Evolutionary conservation across 1,284 basidiomycete species (phyloP), one percentile per base, ranked within the genome.

Genomic region (Melampsora larici-populina): DNA sequence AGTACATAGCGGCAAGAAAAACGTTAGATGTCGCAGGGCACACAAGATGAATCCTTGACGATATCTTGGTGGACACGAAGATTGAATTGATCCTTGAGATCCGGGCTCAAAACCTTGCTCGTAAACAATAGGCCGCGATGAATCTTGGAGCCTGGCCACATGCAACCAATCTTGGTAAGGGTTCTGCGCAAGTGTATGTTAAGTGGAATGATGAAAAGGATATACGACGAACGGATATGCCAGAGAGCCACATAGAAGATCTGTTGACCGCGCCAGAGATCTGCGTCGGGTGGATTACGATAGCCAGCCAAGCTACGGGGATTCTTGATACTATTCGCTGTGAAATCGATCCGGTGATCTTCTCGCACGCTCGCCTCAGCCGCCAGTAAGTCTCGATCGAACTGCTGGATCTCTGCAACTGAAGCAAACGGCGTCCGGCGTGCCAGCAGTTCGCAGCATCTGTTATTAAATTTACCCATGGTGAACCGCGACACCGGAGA

Each of bases 391-490:
- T 77, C 74, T 40, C 67, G 49, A 64, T 77, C 74, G 17, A 77
- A 62, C 62, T 63, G 60, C 67, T 66, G 63, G 55, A 77, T 77
- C 21, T 77, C 74, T 62, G 74, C 40, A 17, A 77, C 26, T 24
- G 65, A 69, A 43, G 74, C 74, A 36, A 77, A 46, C 9, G 74
- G 74, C 36, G 36, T 77, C 26, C 67, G 49, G 29, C 68, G 74
- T 26, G 74, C 49, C 15, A 77, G 46, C 18, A 77, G 60, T 43
- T 77, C 58, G 33, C 74, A 77, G 31, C 74, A 77, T 24, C 74
- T 49, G 29, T 77, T 77, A n/a, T 77, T 77, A 26, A 77, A 77
- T 62, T 63, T 77, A 9, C 74, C 74, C 21, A 77, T 65, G 46
- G 62, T 66, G 60, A 77, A 77, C 29, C 74, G 66, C 18, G 65